Conservation (phyloP, 2,329 filamentous ascomycete species). For the Thelonectria blattea region DNA sequence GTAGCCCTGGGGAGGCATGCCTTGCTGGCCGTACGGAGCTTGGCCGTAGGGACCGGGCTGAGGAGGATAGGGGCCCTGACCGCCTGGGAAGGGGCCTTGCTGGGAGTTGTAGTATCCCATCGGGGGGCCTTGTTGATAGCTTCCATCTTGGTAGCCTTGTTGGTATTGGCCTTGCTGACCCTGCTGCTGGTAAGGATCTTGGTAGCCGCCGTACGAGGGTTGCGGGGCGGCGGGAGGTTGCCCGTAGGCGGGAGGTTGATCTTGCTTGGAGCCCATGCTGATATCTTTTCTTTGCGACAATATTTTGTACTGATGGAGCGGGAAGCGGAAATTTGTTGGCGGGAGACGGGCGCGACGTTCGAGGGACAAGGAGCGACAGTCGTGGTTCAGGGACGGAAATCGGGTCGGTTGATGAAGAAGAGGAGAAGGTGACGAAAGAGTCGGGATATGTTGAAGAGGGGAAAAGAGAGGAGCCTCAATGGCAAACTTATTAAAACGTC, state of each 20-base stretch:
- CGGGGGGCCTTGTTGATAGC: conserved; percentile 41
- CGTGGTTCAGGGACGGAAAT: conserved; percentile 6
- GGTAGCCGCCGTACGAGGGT: conserved; percentile 53
- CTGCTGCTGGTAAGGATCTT: conserved; percentile 41
- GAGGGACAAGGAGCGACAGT: background rate
- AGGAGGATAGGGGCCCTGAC: conserved; percentile 45
- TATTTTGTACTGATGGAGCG: too few species aligned
- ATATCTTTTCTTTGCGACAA: conserved; percentile 19
- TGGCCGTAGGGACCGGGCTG: conserved; percentile 46
- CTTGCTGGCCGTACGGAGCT: conserved; percentile 39
- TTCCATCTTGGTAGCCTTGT: conserved; percentile 35
- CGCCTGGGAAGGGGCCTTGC: conserved; percentile 43
- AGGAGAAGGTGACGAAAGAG: conserved; percentile 13
- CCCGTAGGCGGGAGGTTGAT: conserved; percentile 58
- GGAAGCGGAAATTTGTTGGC: background rate
- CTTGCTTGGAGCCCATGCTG: conserved; percentile 48
- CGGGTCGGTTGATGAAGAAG: conserved; percentile 11
- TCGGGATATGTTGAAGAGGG: too few species aligned
- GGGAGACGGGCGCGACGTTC: conserved; percentile 5
- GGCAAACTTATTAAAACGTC: conserved; percentile 16
- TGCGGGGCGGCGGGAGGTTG: conserved; percentile 48
- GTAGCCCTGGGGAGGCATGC: conserved; percentile 45
- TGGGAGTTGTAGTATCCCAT: conserved; percentile 43
- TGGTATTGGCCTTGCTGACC: conserved; percentile 39
- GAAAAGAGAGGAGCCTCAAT: conserved; percentile 15